A percentile compares a stretch with the other conserved stretches of the same genome.
phyloP scores from a whole-genome alignment of 2,329 filamentous ascomycete species.

The Diaporthe australafricana region DNA sequence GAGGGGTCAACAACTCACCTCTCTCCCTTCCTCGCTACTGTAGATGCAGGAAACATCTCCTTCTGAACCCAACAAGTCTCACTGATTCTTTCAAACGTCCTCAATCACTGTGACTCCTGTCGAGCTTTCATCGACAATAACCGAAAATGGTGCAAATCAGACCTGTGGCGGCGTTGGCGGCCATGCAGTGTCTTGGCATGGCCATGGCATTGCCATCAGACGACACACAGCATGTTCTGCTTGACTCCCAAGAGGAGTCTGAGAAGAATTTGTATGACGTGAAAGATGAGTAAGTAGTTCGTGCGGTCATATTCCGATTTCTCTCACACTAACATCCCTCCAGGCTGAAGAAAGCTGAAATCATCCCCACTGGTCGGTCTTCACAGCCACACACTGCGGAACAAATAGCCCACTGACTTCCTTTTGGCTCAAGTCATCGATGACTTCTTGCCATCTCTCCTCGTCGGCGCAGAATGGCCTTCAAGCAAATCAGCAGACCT shows the following conservation, averaged over 20 bases:
- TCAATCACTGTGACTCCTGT: neutral
- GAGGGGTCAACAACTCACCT: constrained; percentile 23
- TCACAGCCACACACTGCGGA: too few relatives aligned
- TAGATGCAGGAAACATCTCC: neutral
- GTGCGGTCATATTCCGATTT: accelerated
- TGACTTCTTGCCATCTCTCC: constrained; percentile 66
- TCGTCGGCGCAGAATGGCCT: constrained; percentile 60
- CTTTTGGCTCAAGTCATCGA: constrained; percentile 61
- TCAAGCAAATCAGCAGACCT: constrained; percentile 56
- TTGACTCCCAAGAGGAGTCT: neutral
- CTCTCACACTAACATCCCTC: neutral
- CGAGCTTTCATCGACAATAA: neutral
- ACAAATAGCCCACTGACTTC: constrained; percentile 3
- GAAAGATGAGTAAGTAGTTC: neutral
- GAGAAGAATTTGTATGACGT: neutral
- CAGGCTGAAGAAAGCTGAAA: constrained; percentile 41
- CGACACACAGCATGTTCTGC: constrained; percentile 16
- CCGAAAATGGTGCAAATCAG: neutral
- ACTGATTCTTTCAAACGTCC: neutral
- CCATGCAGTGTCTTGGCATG: neutral
- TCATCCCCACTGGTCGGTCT: constrained; percentile 42
- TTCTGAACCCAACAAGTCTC: neutral
- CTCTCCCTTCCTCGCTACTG: too few relatives aligned
- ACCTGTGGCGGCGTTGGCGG: neutral
- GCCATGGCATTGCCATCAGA: neutral